Evolutionary conservation across 139 green algal species (phyloP).

Genomic region (Raphidocelis subcapitata): DNA sequence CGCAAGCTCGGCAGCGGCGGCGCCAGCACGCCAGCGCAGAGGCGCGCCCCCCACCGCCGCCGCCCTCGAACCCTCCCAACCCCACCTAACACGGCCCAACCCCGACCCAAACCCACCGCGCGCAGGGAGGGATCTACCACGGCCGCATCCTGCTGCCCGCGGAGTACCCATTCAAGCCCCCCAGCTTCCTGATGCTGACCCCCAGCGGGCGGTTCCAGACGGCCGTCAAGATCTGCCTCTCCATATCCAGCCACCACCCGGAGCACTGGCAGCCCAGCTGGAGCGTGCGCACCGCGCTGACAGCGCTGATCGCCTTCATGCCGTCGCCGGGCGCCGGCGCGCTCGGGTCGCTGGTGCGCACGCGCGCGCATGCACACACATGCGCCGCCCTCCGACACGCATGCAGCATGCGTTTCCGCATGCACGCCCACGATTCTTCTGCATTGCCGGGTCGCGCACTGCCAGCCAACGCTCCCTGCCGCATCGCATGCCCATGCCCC

Average conservation of each 20-base stretch:
- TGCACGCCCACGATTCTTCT: no score
- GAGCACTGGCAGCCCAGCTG: constrained; percentile 99
- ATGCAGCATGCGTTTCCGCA: neutral
- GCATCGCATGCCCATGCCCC: no score
- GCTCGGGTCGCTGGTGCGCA: constrained; percentile 78
- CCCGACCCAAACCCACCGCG: no score
- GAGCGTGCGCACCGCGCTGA: constrained; percentile 92
- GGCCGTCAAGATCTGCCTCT: constrained; percentile 89
- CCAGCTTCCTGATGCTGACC: constrained; percentile 93
- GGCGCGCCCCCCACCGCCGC: no score
- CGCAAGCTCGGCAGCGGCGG: no score
- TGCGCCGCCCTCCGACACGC: neutral
- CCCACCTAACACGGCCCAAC: no score
- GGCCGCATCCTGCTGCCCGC: constrained; percentile 94
- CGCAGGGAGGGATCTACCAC: constrained; percentile 97
- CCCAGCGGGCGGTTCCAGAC: constrained; percentile 93
- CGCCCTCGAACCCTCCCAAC: no score
- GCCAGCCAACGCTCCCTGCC: no score
- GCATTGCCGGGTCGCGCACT: no score
- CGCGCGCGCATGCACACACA: neutral
- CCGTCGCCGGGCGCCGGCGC: constrained; percentile 87
- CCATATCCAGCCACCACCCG: constrained; percentile 95
- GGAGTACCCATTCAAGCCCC: constrained; percentile 99
- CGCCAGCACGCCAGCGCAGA: no score
- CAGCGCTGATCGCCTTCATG: constrained; percentile 95